Percentiles rank a stretch among this genome's conserved stretches.
Conservation (phyloP, 2,329 filamentous ascomycete genomes). For the Aspergillus piperis region DNA sequence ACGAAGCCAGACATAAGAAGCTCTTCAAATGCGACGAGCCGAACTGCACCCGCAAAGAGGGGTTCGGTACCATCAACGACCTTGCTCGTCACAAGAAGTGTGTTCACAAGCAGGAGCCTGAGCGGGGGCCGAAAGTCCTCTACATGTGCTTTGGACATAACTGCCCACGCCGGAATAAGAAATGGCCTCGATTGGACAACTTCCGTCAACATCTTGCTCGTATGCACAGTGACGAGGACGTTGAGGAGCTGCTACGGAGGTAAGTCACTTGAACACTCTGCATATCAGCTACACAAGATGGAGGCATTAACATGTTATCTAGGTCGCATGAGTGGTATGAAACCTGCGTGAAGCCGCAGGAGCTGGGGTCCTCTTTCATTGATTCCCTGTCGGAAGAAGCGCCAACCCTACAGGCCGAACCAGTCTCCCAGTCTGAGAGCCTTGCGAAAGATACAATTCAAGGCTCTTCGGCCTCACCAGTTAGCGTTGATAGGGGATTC, state of each 20-base stretch:
- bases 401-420: conserved; percentile 17
- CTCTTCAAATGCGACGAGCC: conserved; percentile 62
- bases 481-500: conserved; percentile 5
- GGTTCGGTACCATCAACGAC: conserved; percentile 80
- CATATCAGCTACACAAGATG: neutral
- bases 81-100: conserved; percentile 75
- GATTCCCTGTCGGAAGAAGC: conserved; percentile 22
- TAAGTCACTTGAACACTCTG: conserved; percentile 32
- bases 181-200: conserved; percentile 82
- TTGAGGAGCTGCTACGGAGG: conserved; percentile 50
- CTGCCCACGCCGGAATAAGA: conserved; percentile 65
- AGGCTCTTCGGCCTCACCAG: conserved; percentile 4
- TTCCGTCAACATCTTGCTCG: conserved; percentile 76
- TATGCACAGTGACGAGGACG: conserved; percentile 60
- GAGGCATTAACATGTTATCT: neutral
- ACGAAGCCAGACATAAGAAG: conserved; percentile 69
- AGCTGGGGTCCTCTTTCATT: conserved; percentile 17
- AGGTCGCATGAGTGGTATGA: conserved; percentile 42
- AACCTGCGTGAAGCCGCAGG: conserved; percentile 24
- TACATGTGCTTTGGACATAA: conserved; percentile 61
- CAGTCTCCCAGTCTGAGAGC: conserved; percentile 14
- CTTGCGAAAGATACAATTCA: neutral
- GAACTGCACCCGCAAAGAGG: conserved; percentile 61
- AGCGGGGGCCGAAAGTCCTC: conserved; percentile 51
- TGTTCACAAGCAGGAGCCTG: conserved; percentile 60